A percentile compares a stretch with the other conserved stretches of the same genome.
Conservation (phyloP, 495 filamentous ascomycete genomes). For the Penicillium samsonianum region DNA sequence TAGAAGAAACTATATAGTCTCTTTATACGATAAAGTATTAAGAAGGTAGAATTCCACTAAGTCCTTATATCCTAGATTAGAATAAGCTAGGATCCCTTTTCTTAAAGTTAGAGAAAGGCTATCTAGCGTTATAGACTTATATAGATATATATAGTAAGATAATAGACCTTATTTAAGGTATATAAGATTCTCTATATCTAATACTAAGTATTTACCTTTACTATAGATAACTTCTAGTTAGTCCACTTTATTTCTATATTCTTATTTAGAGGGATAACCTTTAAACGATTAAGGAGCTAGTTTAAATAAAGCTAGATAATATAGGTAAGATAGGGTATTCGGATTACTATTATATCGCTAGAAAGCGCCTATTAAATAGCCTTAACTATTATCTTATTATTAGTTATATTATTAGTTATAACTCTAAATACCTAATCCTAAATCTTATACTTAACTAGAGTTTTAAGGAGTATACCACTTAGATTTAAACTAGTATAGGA, state of each 20-base stretch:
- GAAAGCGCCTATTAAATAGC: conserved; percentile 9
- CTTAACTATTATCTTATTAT: conserved; percentile 17
- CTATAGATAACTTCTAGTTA: background rate
- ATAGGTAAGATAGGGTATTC: conserved; percentile 14
- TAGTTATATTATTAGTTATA: conserved; percentile 8
- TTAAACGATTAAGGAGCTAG: conserved; percentile 16
- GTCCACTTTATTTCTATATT: background rate
- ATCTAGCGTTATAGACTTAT: background rate
- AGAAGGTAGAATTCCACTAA: conserved; percentile 1
- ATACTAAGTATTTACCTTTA: background rate
- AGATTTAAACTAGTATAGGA: no score
- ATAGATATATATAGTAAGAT: conserved; percentile 8
- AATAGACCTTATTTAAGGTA: background rate
- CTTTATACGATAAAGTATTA: background rate
- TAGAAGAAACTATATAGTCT: no score
- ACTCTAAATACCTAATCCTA: conserved; percentile 5
- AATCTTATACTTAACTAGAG: background rate
- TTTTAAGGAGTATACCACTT: background rate
- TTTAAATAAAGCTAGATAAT: conserved; percentile 19
- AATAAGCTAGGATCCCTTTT: background rate
- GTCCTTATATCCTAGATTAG: background rate
- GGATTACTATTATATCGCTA: conserved; percentile 12
- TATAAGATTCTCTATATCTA: background rate
- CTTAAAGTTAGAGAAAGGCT: background rate
- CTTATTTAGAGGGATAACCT: background rate